These are phyloP conservation scores for Parasarocladium wereldwijsianum DNA, from an alignment of 2,329 filamentous ascomycete species.

Conservation along the genomic window DNA sequence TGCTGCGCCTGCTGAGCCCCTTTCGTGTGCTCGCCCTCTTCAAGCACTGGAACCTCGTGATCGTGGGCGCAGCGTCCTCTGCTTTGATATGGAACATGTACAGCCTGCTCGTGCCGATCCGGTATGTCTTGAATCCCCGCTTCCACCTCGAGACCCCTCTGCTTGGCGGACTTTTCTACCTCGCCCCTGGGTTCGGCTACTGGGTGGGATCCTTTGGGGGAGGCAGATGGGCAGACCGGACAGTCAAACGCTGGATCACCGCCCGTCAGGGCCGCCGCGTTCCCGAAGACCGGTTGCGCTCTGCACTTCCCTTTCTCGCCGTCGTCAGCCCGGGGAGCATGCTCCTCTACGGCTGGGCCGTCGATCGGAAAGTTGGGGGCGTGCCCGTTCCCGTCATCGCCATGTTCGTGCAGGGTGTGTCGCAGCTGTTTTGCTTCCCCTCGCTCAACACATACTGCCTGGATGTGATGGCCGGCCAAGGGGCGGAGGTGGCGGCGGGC, in stretches of 20 bases:
- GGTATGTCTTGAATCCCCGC: conserved; percentile 60
- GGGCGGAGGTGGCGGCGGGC: conserved; percentile 61
- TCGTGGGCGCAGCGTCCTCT: conserved; percentile 41
- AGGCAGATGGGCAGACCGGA: conserved; percentile 55
- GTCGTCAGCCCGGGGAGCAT: conserved; percentile 45
- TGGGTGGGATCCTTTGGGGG: conserved; percentile 55
- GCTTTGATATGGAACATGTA: conserved; percentile 63
- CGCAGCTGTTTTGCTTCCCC: conserved; percentile 63
- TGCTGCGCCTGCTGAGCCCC: conserved; percentile 53
- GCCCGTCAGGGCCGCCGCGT: conserved; percentile 44
- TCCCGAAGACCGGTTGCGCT: conserved; percentile 53
- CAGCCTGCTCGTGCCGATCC: conserved; percentile 46
- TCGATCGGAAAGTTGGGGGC: conserved; percentile 34
- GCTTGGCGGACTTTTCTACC: conserved; percentile 57
- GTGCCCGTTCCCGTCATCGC: conserved; percentile 51
- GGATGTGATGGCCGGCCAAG: conserved; percentile 58
- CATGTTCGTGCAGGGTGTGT: conserved; percentile 62
- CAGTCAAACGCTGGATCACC: conserved; percentile 48
- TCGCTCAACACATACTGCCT: conserved; percentile 68
- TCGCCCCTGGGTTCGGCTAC: conserved; percentile 59
- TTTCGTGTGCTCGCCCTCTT: conserved; percentile 48
- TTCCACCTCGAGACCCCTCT: conserved; percentile 54
- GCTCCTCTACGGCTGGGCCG: conserved; percentile 43
- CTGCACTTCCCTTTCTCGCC: conserved; percentile 40
- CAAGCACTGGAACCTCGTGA: conserved; percentile 52